Base-by-base conservation (phyloP, 179 eudicot genomes). In the Gypsophila paniculata region DNA sequence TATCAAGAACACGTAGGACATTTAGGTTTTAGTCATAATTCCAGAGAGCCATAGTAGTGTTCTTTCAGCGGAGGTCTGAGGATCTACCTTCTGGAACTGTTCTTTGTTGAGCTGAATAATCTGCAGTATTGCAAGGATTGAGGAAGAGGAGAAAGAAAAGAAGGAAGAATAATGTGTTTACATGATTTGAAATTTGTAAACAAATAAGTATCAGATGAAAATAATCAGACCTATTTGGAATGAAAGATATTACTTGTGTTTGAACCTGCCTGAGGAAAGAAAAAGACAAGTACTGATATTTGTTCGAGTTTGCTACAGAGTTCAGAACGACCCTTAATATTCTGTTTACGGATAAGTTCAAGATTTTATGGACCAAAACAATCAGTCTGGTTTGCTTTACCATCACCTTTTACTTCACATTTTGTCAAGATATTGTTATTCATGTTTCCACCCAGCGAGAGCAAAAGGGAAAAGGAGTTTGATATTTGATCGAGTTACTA, bases 241-340 rank as follows among this genome's bases (percentile, higher is more conserved):
- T 52, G 49, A 49, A 54, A 69, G 61, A 53, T n/a, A 15, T 52
- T 69, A 14, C 57, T 34, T 25, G n/a, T 69, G 61, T 44, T 69
- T 12, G 49, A 42, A 42, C 46, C 46, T 42, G 11, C 46, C 46
- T 2, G 3, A 6, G 11, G 46, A 42, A 42, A 42, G 46, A 29
- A 29, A 29, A 29, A 29, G 4, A 4, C 2, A 29, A 29, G 34
- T 29, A 29, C 34, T 29, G 1, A 29, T 29, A 29, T 29, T 29
- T 29, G 34, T 1, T 29, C 4, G 34, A 29, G 34, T 29, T 29
- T 1, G 34, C 34, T 29, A 29, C 34, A 29, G 34, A 29, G 34
- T 29, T 29, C 34, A 29, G 2, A 29, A 29, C 34, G 34, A 29
- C 34, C 34, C 34, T 29, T 29, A 29, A 29, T 29, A 1, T 29